Evolutionary conservation across 2,329 filamentous ascomycete genomes (phyloP).

Genomic region (Neopestalotiopsis rosae): DNA sequence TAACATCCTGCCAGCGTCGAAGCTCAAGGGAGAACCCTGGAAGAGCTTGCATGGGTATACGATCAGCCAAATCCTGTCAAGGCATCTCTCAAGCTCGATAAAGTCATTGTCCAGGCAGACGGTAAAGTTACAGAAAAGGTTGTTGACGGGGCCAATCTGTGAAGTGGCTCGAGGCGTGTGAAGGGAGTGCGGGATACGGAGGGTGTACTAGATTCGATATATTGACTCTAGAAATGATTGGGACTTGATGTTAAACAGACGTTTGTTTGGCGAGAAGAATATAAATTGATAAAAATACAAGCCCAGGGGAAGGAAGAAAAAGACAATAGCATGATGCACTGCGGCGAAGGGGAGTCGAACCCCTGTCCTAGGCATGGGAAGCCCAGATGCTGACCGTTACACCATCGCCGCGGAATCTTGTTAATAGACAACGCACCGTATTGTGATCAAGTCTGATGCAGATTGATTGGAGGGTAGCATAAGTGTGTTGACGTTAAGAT

Average conservation of each 20-base stretch:
- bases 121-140: constrained; percentile 53
- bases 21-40: constrained; percentile 54
- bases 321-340: neutral
- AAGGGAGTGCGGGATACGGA: too few relatives aligned
- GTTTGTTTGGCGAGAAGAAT: neutral
- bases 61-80: constrained; percentile 55
- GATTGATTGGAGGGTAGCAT: neutral
- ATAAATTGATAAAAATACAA: neutral
- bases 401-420: constrained; percentile 1
- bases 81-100: constrained; percentile 55
- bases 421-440: neutral
- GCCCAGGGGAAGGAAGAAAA: neutral
- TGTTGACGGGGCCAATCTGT: constrained; percentile 24
- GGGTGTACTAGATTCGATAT: too few relatives aligned
- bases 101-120: constrained; percentile 50
- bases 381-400: constrained; percentile 14
- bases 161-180: neutral
- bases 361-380: constrained; percentile 13
- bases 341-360: constrained; percentile 11
- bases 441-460: neutral
- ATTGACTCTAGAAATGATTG: too few relatives aligned
- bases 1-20: constrained; percentile 45
- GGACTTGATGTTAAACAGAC: neutral
- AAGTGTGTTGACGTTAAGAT: too few relatives aligned
- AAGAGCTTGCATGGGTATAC: constrained; percentile 56